Evolutionary conservation across 352 stramenopile species (phyloP).

Genomic region (Phytophthora palmivora): DNA sequence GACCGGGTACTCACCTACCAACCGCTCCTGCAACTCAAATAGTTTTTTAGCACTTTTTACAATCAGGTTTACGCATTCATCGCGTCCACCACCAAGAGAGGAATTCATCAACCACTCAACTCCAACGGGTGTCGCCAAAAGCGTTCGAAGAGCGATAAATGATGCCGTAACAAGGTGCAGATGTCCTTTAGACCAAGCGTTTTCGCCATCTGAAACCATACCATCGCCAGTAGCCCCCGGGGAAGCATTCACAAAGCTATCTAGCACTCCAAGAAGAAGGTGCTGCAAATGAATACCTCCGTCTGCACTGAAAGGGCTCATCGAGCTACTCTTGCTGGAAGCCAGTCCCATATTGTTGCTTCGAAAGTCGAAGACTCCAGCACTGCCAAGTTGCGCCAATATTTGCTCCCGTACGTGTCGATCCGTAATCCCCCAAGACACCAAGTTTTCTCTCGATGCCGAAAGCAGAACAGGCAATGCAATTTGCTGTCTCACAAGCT

Average conservation of each 20-base stretch:
- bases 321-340: not conserved
- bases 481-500: constrained; percentile 52
- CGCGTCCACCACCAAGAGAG: constrained; percentile 47
- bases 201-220: constrained; percentile 17
- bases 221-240: constrained; percentile 14
- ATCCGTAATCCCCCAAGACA: constrained; percentile 72
- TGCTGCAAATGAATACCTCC: constrained; percentile 61
- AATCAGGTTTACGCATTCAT: constrained; percentile 67
- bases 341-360: not conserved
- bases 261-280: constrained; percentile 58
- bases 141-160: constrained; percentile 49
- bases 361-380: not conserved
- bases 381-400: constrained; percentile 40
- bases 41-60: constrained; percentile 64
- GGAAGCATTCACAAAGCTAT: constrained; percentile 57
- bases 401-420: constrained; percentile 62
- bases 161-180: constrained; percentile 56
- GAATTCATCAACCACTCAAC: constrained; percentile 54
- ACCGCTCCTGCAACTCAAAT: constrained; percentile 68
- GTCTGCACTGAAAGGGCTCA: constrained; percentile 38
- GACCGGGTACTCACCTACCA: constrained; percentile 54
- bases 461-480: constrained; percentile 51
- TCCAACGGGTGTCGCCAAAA: constrained; percentile 41
- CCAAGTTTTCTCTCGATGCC: constrained; percentile 71
- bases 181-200: constrained; percentile 39